These are phyloP conservation scores for Davidsoniella neocaledoniae DNA, from an alignment of 2,329 filamentous ascomycete genomes.

Conservation along the genomic window DNA sequence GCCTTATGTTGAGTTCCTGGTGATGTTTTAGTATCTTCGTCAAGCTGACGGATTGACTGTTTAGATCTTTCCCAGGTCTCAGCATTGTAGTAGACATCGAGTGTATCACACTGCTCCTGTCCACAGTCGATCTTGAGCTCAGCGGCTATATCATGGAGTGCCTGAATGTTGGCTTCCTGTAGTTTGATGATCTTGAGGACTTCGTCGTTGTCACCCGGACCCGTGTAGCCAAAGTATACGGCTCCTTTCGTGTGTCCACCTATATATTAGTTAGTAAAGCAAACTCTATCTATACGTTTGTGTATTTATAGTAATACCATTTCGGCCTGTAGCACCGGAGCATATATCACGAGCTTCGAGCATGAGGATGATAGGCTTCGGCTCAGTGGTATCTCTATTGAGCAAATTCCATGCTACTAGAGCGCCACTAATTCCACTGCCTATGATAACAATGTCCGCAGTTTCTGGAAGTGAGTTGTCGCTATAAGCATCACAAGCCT, in stretches of 20 bases:
- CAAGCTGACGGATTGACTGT: conserved; percentile 3
- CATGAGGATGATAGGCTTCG: conserved; percentile 17
- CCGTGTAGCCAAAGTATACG: conserved; percentile 7
- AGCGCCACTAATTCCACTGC: conserved; percentile 36
- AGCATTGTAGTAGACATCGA: conserved; percentile 9
- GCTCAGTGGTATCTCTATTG: conserved; percentile 1
- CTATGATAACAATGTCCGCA: conserved; percentile 34
- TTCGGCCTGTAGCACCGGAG: conserved; percentile 22
- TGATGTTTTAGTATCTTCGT: background rate
- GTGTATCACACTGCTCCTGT: conserved; percentile 8
- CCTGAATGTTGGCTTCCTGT: conserved; percentile 12
- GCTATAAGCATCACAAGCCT: conserved; percentile 13
- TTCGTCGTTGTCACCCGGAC: conserved; percentile 3
- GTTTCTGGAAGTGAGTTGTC: conserved; percentile 20
- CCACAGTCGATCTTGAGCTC: conserved; percentile 12
- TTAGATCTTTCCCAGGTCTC: conserved; percentile 7
- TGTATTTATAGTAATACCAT: conserved; percentile 15
- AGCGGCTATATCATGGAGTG: conserved; percentile 11
- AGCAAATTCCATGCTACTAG: conserved; percentile 20
- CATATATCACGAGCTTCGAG: conserved; percentile 21
- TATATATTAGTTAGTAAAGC: conserved; percentile 1
- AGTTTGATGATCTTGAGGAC: conserved; percentile 12
- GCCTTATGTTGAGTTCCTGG: background rate
- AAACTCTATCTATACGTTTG: background rate
- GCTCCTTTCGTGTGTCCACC: conserved; percentile 11